Evolutionary conservation across 345 rosid genomes (phyloP).

Genomic region (Rhizophora mangle): DNA sequence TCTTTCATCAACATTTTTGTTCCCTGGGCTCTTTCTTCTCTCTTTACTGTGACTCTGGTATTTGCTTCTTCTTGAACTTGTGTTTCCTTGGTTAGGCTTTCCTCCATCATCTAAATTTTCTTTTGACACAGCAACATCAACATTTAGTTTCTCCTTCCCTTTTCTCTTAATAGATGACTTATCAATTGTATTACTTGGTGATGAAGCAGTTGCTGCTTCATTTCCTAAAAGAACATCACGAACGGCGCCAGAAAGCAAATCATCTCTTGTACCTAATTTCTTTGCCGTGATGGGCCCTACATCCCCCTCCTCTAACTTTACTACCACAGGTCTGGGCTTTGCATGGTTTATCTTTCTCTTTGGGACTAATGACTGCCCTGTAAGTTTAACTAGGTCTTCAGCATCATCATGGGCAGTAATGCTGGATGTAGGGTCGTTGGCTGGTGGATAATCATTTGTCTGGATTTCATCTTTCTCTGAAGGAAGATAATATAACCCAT

Average conservation of each 20-base stretch:
- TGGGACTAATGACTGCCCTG: slow-evolving; percentile 48
- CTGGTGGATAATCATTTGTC: slow-evolving; percentile 70
- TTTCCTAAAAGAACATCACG: slow-evolving; percentile 65
- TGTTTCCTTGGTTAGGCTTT: slow-evolving; percentile 28
- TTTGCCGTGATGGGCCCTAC: slow-evolving; percentile 27
- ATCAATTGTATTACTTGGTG: slow-evolving; percentile 25
- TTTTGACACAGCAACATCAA: slow-evolving; percentile 29
- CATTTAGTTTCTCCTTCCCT: slow-evolving; percentile 55
- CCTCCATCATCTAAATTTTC: slow-evolving; percentile 35
- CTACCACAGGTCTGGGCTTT: slow-evolving; percentile 91
- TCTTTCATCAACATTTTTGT: slow-evolving; percentile 36
- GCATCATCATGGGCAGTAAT: slow-evolving; percentile 34
- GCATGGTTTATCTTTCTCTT: slow-evolving; percentile 53
- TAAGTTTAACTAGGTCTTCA: slow-evolving; percentile 47
- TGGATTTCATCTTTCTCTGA: slow-evolving; percentile 46
- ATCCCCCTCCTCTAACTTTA: slow-evolving; percentile 77
- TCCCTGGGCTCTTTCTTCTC: slow-evolving; percentile 36
- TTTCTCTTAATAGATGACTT: slow-evolving; percentile 44
- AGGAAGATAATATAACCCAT: slow-evolving; percentile 77
- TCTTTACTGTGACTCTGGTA: slow-evolving; percentile 50
- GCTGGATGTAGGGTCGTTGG: slow-evolving; percentile 49
- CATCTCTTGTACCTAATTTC: slow-evolving; percentile 40
- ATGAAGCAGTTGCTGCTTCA: slow-evolving; percentile 30
- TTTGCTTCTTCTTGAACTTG: slow-evolving; percentile 51
- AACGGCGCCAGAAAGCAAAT: slow-evolving; percentile 57